A percentile compares a stretch with the other conserved stretches of the same genome.
phyloP scores from a whole-genome alignment of 768 basidiomycete genomes.

The Pulveroboletus ravenelii region DNA sequence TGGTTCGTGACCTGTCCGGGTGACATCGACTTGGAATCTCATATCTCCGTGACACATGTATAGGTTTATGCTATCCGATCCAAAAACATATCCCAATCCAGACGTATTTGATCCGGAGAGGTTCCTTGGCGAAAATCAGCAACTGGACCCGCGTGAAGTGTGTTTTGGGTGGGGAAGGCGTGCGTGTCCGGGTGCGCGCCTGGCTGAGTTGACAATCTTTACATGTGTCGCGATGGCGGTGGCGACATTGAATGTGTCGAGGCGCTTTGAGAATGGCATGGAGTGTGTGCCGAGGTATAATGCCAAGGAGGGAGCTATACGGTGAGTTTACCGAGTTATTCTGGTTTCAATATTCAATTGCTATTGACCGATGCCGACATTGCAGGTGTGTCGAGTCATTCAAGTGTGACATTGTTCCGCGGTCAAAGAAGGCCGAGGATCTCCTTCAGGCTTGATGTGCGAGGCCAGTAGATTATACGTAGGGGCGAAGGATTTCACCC shows the following conservation, averaged over 20 bases:
- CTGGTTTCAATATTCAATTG: too few species aligned
- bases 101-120: too few species aligned
- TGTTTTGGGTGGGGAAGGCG: constrained; percentile 19
- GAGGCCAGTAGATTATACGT: too few species aligned
- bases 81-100: too few species aligned
- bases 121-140: background rate
- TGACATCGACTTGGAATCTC: too few species aligned
- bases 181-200: constrained; percentile 5
- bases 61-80: too few species aligned
- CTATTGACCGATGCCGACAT: background rate
- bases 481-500: too few species aligned
- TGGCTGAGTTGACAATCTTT: constrained; percentile 1
- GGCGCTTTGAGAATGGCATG: too few species aligned
- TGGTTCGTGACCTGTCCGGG: too few species aligned
- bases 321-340: background rate
- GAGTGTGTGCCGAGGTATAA: constrained; percentile 1
- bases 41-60: too few species aligned
- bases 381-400: constrained; percentile 7
- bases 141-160: constrained; percentile 7
- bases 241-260: constrained; percentile 6
- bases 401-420: constrained; percentile 7
- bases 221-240: background rate
- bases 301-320: background rate
- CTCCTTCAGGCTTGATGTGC: background rate
- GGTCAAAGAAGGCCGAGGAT: constrained; percentile 3